A percentile compares a stretch with the other conserved stretches of the same genome.
phyloP scores from a whole-genome alignment of 2,329 filamentous ascomycete species.

The Fusarium sp. region DNA sequence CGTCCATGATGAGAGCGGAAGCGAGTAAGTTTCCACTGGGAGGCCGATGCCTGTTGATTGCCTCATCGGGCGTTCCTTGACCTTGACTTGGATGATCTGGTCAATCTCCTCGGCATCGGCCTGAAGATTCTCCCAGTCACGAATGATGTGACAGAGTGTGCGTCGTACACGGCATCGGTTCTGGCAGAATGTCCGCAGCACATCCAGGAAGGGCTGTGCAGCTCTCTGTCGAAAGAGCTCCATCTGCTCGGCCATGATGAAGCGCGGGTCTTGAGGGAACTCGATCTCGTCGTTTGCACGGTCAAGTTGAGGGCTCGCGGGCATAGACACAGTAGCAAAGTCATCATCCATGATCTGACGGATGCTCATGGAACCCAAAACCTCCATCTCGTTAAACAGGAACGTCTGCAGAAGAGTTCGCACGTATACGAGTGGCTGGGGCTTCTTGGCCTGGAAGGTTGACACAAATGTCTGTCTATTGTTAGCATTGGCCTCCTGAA shows the following conservation, averaged over 20 bases:
- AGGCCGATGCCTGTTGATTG: conserved; percentile 52
- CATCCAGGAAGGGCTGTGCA: conserved; percentile 80
- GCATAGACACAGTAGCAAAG: conserved; percentile 80
- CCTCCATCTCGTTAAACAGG: conserved; percentile 77
- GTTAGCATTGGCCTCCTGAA: neutral
- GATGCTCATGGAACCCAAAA: conserved; percentile 75
- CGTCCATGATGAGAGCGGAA: conserved; percentile 86
- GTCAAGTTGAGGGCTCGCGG: conserved; percentile 76
- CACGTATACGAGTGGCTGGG: conserved; percentile 85
- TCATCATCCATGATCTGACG: conserved; percentile 84
- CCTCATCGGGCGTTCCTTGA: conserved; percentile 69
- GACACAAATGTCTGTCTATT: conserved; percentile 73
- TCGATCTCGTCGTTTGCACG: conserved; percentile 81
- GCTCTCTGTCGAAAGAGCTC: conserved; percentile 72
- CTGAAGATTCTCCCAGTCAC: conserved; percentile 87
- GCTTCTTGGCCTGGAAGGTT: conserved; percentile 80
- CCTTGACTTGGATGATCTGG: conserved; percentile 69
- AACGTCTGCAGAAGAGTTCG: conserved; percentile 82
- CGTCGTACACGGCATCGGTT: conserved; percentile 91
- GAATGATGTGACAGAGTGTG: conserved; percentile 84
- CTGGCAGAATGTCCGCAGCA: conserved; percentile 86
- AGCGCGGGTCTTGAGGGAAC: conserved; percentile 76
- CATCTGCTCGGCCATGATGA: conserved; percentile 78
- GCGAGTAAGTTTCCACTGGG: conserved; percentile 68
- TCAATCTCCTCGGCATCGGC: conserved; percentile 83